phyloP scores from a whole-genome alignment of 306 rosid species.

The Gynostemma pentaphyllum region DNA sequence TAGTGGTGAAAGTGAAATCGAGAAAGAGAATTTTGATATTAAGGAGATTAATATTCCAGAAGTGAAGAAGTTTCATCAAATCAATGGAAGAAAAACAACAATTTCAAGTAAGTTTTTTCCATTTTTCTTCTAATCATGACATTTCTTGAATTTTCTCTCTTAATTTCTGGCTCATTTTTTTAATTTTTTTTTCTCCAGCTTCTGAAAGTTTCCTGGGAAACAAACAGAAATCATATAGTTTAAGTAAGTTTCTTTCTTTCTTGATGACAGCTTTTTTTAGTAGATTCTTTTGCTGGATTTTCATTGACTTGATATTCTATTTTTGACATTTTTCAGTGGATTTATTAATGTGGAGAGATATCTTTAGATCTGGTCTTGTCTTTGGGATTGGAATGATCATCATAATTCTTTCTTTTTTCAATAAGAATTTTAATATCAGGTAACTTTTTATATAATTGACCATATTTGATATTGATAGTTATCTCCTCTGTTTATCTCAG shows the following conservation, averaged over 20 bases:
- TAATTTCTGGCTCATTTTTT: neutral
- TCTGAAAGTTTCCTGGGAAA: slow-evolving; percentile 7
- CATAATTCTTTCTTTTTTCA: slow-evolving; percentile 57
- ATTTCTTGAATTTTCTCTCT: neutral
- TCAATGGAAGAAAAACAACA: slow-evolving; percentile 1
- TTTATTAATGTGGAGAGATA: slow-evolving; percentile 82
- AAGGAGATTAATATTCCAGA: slow-evolving; percentile 46
- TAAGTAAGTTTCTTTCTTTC: neutral
- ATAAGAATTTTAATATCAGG: slow-evolving; percentile 65
- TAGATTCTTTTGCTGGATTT: slow-evolving; percentile 10
- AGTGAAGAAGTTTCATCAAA: slow-evolving; percentile 17
- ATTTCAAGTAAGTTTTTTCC: too few relatives aligned
- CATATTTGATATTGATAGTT: neutral
- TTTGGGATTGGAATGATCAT: slow-evolving; percentile 64
- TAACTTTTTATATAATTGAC: slow-evolving; percentile 8
- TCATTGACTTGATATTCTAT: neutral
- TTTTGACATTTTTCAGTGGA: slow-evolving; percentile 38
- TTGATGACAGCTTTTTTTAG: neutral
- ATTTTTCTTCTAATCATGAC: neutral
- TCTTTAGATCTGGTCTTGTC: slow-evolving; percentile 68
- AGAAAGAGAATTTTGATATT: slow-evolving; percentile 38
- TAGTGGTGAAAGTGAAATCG: slow-evolving; percentile 24
- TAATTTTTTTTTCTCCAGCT: neutral
- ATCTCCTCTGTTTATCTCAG: too few relatives aligned
- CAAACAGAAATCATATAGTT: neutral